Conservation (phyloP, 2,329 filamentous ascomycete species). For the Fusarium odoratissimum region DNA sequence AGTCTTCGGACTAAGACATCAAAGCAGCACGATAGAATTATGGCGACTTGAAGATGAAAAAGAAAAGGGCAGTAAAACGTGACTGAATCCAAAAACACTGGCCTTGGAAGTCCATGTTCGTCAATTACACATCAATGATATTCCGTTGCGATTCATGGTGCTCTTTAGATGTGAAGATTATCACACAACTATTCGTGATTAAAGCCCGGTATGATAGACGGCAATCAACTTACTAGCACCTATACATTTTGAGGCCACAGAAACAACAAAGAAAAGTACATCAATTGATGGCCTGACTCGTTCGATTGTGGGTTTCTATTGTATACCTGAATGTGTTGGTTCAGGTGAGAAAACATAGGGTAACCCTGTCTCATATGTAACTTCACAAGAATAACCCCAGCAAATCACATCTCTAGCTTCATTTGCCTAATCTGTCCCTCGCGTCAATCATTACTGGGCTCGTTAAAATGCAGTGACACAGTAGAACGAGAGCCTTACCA, state of each 20-base stretch:
- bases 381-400: too few species aligned
- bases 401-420: neutral
- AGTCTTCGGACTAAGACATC: neutral
- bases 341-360: neutral
- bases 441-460: neutral
- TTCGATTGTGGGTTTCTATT: neutral
- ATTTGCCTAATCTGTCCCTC: constrained; percentile 3
- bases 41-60: accelerated
- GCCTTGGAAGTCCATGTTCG: neutral
- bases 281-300: neutral
- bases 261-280: neutral
- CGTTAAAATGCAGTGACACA: constrained; percentile 2
- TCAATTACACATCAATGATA: neutral
- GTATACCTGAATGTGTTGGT: neutral
- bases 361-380: neutral
- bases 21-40: too few species aligned
- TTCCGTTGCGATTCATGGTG: neutral
- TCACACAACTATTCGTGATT: accelerated
- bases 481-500: neutral
- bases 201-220: neutral
- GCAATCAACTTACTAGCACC: neutral
- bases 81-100: accelerated
- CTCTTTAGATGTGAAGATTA: neutral
- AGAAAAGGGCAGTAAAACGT: neutral
- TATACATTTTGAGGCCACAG: too few species aligned